Percentiles rank a stretch among this genome's conserved stretches.
Conservation (phyloP, 257 asterid species). For the Orobanche coerulescens region DNA sequence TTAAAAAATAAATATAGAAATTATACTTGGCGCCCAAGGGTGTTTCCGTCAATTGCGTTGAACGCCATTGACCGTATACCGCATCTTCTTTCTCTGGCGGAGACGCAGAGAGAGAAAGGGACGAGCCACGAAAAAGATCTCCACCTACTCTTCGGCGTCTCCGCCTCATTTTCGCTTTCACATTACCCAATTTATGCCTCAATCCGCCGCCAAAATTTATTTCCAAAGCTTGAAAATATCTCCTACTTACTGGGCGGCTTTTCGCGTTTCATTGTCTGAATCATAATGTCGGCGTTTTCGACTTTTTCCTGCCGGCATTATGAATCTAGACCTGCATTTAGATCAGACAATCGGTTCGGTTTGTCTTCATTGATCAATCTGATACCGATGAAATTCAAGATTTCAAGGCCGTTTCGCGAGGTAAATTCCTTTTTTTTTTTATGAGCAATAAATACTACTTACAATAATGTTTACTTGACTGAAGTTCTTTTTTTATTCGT, state of each 20-base stretch:
- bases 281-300: constrained; percentile 42
- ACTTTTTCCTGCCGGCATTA: constrained; percentile 38
- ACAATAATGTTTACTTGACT: constrained; percentile 12
- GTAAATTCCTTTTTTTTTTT: constrained; percentile 15
- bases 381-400: constrained; percentile 15
- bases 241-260: background rate
- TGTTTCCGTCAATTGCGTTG: constrained; percentile 18
- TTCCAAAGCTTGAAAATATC: background rate
- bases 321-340: constrained; percentile 37
- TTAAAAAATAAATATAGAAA: no score
- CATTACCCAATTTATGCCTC: constrained; percentile 15
- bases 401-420: constrained; percentile 26
- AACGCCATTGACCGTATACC: background rate
- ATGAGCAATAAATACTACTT: background rate
- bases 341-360: constrained; percentile 21
- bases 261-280: constrained; percentile 7
- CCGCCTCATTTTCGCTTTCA: constrained; percentile 24
- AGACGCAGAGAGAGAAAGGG: constrained; percentile 17
- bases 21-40: constrained; percentile 12
- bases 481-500: background rate
- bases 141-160: constrained; percentile 26
- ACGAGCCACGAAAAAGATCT: constrained; percentile 16
- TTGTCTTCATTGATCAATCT: constrained; percentile 20
- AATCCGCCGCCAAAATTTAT: constrained; percentile 11
- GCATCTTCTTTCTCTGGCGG: constrained; percentile 28